These are phyloP conservation scores for Breviolum minutum DNA, from an alignment of 73 alveolate genomes.

Conservation along the genomic window DNA sequence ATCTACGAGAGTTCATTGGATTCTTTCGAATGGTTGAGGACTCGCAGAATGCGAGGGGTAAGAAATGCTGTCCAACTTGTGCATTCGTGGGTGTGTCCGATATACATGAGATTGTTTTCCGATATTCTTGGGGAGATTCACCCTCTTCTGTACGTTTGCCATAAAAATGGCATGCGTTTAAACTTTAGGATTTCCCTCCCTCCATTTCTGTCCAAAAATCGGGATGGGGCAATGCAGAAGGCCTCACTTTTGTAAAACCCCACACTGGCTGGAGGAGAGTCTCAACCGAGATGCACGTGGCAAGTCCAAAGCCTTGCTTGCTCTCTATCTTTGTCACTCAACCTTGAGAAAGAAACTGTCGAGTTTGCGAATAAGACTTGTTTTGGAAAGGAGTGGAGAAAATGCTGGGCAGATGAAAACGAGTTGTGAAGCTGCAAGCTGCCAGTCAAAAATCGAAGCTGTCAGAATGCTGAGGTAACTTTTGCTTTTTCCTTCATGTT, in stretches of 20 bases:
- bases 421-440: too few relatives aligned
- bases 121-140: background rate
- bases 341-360: background rate
- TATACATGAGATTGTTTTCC: background rate
- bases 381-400: too few relatives aligned
- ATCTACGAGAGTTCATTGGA: slow-evolving; percentile 9
- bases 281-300: slow-evolving; percentile 43
- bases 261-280: background rate
- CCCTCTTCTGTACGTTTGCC: background rate
- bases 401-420: too few relatives aligned
- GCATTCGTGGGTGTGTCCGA: too few relatives aligned
- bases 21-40: slow-evolving; percentile 57
- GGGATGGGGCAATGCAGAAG: background rate
- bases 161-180: too few relatives aligned
- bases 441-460: too few relatives aligned
- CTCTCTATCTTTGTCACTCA: slow-evolving; percentile 31
- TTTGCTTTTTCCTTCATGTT: slow-evolving; percentile 44
- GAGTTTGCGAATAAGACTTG: too few relatives aligned
- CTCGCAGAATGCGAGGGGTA: background rate
- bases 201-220: background rate
- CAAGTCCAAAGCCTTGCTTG: slow-evolving; percentile 42
- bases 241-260: background rate
- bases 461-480: background rate
- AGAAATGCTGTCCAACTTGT: background rate
- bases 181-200: background rate